phyloP scores from a whole-genome alignment of 2,329 filamentous ascomycete genomes.

The Hymenoscyphus infarciens region DNA sequence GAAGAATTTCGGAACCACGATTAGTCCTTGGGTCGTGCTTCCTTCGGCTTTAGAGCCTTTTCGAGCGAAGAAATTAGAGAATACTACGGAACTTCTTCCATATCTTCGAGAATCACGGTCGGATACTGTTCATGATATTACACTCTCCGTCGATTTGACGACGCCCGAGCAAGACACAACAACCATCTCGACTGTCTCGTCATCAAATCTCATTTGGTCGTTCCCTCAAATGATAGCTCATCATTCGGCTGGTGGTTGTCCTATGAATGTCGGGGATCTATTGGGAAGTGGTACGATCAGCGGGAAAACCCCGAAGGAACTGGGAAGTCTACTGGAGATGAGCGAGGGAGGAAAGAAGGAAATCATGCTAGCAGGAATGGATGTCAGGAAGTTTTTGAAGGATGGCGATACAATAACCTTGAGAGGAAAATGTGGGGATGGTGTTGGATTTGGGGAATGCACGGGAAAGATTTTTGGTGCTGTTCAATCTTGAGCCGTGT shows the following conservation, averaged over 20 bases:
- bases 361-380: slow-evolving; percentile 59
- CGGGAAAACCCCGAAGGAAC: slow-evolving; percentile 49
- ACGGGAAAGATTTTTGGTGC: slow-evolving; percentile 52
- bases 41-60: slow-evolving; percentile 73
- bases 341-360: slow-evolving; percentile 66
- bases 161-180: slow-evolving; percentile 50
- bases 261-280: slow-evolving; percentile 69
- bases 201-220: slow-evolving; percentile 71
- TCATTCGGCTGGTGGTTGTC: slow-evolving; percentile 73
- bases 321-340: slow-evolving; percentile 71
- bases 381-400: slow-evolving; percentile 66
- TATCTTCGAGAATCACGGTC: slow-evolving; percentile 57
- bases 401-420: slow-evolving; percentile 71
- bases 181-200: slow-evolving; percentile 57
- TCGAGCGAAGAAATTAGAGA: slow-evolving; percentile 50
- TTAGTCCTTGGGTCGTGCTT: slow-evolving; percentile 76
- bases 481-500: slow-evolving; percentile 7
- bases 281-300: slow-evolving; percentile 78
- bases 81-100: slow-evolving; percentile 52
- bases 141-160: slow-evolving; percentile 61
- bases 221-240: slow-evolving; percentile 82
- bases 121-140: slow-evolving; percentile 64
- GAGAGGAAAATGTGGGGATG: slow-evolving; percentile 61
- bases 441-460: slow-evolving; percentile 76
- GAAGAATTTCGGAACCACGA: slow-evolving; percentile 78